A percentile compares a stretch with the other conserved stretches of the same genome.
phyloP scores from a whole-genome alignment of 106 monocot species.

The Acorus calamus region DNA sequence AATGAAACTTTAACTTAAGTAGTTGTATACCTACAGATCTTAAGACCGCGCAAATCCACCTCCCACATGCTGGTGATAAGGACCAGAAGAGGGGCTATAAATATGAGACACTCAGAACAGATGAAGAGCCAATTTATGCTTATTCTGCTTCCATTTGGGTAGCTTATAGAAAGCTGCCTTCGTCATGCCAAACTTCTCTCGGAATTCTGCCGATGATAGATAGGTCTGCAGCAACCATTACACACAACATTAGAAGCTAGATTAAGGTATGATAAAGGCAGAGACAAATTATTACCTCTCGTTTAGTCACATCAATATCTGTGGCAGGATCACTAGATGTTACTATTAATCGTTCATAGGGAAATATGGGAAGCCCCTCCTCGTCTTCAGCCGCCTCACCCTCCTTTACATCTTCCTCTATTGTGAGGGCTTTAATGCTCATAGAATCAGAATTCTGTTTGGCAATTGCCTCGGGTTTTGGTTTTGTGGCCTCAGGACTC shows the following conservation, averaged over 20 bases:
- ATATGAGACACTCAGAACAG: conserved; percentile 28
- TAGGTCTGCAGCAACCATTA: conserved; percentile 49
- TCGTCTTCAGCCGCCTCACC: conserved; percentile 44
- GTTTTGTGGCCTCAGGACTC: conserved; percentile 26
- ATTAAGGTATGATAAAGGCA: neutral
- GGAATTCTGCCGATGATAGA: conserved; percentile 65
- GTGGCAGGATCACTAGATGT: conserved; percentile 42
- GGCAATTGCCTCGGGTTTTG: conserved; percentile 27
- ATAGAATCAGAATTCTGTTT: conserved; percentile 24
- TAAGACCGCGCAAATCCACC: no score
- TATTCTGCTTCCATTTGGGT: conserved; percentile 88
- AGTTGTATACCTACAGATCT: no score
- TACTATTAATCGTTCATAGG: conserved; percentile 53
- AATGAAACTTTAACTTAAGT: no score
- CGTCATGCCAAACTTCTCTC: conserved; percentile 70
- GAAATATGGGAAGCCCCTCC: conserved; percentile 39
- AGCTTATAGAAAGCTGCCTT: conserved; percentile 70
- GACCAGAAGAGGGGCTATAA: neutral
- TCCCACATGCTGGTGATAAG: no score
- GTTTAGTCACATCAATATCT: conserved; percentile 71
- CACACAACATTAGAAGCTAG: neutral
- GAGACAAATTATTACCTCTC: conserved; percentile 43
- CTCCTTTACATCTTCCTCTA: conserved; percentile 47
- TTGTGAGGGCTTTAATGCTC: conserved; percentile 35
- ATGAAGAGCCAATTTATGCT: conserved; percentile 46